Evolutionary conservation across 192 early-diverging fungal species (phyloP).

Genomic region (Coemansia sp.): DNA sequence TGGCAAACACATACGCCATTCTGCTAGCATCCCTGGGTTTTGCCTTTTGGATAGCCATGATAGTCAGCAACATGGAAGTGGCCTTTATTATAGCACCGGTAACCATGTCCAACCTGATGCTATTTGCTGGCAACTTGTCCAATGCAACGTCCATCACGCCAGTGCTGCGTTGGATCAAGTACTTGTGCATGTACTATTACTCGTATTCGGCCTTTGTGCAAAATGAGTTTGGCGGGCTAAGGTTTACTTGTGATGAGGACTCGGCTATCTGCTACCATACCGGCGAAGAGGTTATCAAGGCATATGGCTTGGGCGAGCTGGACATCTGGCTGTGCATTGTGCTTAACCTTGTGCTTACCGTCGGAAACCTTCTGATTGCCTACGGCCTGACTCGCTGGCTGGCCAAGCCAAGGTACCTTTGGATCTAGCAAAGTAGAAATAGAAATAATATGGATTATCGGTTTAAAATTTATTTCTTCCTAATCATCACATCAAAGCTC

Average conservation of each 20-base stretch:
- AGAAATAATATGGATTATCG: too few relatives aligned
- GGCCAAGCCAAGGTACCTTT: constrained; percentile 39
- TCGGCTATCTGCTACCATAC: constrained; percentile 27
- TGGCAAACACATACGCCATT: constrained; percentile 24
- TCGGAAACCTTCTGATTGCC: constrained; percentile 24
- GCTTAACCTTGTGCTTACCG: constrained; percentile 20
- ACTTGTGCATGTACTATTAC: constrained; percentile 38
- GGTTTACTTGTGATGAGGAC: constrained; percentile 28
- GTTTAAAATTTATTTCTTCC: too few relatives aligned
- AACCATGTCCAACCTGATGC: constrained; percentile 30
- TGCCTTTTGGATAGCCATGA: constrained; percentile 29
- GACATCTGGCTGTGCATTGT: constrained; percentile 32
- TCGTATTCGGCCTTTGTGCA: constrained; percentile 38
- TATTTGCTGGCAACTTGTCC: constrained; percentile 35
- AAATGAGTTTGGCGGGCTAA: constrained; percentile 39
- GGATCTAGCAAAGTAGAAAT: too few relatives aligned
- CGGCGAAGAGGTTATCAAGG: constrained; percentile 37
- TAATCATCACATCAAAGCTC: too few relatives aligned
- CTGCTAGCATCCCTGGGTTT: constrained; percentile 38
- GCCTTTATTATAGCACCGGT: constrained; percentile 34
- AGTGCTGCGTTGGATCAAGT: constrained; percentile 48
- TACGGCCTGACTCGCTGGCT: constrained; percentile 37
- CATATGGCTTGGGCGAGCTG: constrained; percentile 31
- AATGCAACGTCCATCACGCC: constrained; percentile 39
- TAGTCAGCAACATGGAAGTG: constrained; percentile 27